Evolutionary conservation across 2,329 filamentous ascomycete species (phyloP).

Genomic region (Thermoascus crustaceus): DNA sequence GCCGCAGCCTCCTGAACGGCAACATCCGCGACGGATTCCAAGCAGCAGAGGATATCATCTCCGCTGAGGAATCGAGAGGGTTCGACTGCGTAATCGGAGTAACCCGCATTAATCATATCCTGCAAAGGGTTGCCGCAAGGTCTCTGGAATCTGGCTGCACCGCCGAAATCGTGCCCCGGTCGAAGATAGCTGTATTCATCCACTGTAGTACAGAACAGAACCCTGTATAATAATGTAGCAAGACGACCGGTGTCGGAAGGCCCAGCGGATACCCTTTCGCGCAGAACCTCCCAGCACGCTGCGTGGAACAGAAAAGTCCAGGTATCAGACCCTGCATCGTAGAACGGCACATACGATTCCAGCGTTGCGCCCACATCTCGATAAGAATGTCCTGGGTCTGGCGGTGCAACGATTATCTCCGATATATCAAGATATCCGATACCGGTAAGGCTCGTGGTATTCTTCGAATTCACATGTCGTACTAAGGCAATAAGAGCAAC

Average conservation of each 20-base stretch:
- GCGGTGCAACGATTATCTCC: not conserved
- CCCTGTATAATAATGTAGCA: not conserved
- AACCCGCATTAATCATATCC: not conserved
- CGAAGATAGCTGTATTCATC: not conserved
- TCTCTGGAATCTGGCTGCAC: constrained; percentile 3
- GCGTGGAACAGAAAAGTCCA: constrained; percentile 3
- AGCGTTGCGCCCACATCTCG: not conserved
- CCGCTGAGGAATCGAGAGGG: not conserved
- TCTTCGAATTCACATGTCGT: not conserved
- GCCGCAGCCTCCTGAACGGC: too few species aligned
- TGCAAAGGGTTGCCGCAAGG: not conserved
- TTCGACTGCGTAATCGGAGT: not conserved
- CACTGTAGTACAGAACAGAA: constrained; percentile 1
- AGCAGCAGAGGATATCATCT: not conserved
- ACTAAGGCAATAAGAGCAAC: not conserved
- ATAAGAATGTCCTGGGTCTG: constrained; percentile 1
- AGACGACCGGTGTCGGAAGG: not conserved
- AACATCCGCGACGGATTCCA: not conserved
- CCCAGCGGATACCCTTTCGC: not conserved
- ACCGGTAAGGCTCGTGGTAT: not conserved
- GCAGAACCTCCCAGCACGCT: constrained; percentile 2
- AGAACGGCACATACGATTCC: not conserved
- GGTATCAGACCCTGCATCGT: not conserved
- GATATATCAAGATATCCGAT: constrained; percentile 3
- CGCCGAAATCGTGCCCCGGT: constrained; percentile 4